Percentiles rank a stretch among this genome's conserved stretches.
phyloP scores from a whole-genome alignment of 78 protist species.

The Monosiga brevicollis region DNA sequence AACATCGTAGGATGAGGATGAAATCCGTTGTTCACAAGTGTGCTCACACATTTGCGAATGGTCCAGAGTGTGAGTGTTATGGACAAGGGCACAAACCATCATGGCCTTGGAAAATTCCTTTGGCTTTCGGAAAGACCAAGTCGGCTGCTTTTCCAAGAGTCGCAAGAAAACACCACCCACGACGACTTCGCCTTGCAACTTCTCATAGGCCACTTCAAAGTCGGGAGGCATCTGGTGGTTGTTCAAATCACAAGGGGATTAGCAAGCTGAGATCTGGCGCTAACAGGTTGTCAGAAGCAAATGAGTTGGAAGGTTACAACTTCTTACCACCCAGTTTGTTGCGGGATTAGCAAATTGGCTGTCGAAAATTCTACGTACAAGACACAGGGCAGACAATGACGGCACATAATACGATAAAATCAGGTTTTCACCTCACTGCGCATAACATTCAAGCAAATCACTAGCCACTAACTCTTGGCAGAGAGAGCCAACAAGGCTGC shows the following conservation, averaged over 20 bases:
- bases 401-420: background rate
- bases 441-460: background rate
- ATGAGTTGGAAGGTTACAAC: too few relatives aligned
- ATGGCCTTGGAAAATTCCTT: constrained; percentile 38
- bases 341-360: too few relatives aligned
- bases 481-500: background rate
- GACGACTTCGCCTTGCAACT: constrained; percentile 27
- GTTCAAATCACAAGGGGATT: background rate
- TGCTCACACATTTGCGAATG: too few relatives aligned
- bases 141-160: constrained; percentile 49
- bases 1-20: too few relatives aligned
- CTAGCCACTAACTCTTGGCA: background rate
- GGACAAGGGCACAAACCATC: too few relatives aligned
- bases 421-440: too few relatives aligned
- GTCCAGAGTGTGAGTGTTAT: too few relatives aligned
- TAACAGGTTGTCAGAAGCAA: too few relatives aligned
- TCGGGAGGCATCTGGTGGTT: background rate
- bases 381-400: background rate
- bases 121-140: constrained; percentile 64
- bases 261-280: too few relatives aligned
- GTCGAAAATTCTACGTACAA: background rate
- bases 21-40: too few relatives aligned
- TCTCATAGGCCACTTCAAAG: constrained; percentile 8
- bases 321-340: too few relatives aligned
- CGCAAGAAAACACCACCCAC: constrained; percentile 62